These are phyloP conservation scores for Phytophthora brassicae DNA, from an alignment of 352 stramenopile genomes.

Conservation along the genomic window DNA sequence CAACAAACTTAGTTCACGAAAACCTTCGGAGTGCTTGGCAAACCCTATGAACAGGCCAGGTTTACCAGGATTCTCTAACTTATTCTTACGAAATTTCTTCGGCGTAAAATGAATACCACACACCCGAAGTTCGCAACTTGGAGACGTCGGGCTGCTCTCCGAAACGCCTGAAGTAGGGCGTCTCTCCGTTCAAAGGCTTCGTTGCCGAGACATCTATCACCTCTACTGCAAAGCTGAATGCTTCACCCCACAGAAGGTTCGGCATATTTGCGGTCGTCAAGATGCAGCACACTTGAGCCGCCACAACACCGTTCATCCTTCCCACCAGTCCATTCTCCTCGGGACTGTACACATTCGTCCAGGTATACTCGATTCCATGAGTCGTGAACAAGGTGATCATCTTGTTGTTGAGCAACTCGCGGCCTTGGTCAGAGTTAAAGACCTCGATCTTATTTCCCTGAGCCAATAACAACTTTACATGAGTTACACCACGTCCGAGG, in stretches of 20 bases:
- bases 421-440: background rate
- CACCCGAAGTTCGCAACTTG: constrained; percentile 9
- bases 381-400: background rate
- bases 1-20: constrained; percentile 1
- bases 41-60: constrained; percentile 4
- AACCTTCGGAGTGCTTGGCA: constrained; percentile 4
- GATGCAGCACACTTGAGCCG: background rate
- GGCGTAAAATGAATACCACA: constrained; percentile 13
- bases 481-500: constrained; percentile 4
- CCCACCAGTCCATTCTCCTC: constrained; percentile 16
- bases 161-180: constrained; percentile 6
- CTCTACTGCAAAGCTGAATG: constrained; percentile 8
- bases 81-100: constrained; percentile 1
- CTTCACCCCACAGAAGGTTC: constrained; percentile 5
- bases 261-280: constrained; percentile 4
- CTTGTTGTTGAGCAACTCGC: background rate
- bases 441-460: too few species aligned
- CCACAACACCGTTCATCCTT: background rate
- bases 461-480: background rate
- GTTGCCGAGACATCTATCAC: background rate
- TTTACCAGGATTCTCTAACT: constrained; percentile 8
- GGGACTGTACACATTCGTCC: constrained; percentile 4
- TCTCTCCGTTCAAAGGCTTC: background rate
- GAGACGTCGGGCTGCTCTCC: constrained; percentile 7
- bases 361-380: constrained; percentile 2